These are phyloP conservation scores for Elaphomyces granulatus DNA, from an alignment of 495 filamentous ascomycete species.

Conservation along the genomic window DNA sequence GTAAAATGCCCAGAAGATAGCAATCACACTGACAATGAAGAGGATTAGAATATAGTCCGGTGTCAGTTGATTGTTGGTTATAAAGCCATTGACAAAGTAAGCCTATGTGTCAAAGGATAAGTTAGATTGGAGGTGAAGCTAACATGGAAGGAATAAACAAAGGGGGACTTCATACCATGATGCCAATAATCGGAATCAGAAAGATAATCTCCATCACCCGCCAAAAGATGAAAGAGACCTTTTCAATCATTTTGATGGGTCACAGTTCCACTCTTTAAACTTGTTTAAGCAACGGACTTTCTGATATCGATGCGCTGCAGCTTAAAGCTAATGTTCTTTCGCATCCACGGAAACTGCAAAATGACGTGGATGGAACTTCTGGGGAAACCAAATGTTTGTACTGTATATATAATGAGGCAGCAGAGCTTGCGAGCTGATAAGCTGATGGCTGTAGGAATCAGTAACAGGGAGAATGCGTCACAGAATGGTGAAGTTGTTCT, in stretches of 20 bases:
- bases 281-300: neutral
- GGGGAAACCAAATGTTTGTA: no score
- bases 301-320: no score
- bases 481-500: no score
- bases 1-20: constrained; percentile 60
- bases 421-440: no score
- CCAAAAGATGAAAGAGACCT: constrained; percentile 72
- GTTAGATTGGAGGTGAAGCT: no score
- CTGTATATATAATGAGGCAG: no score
- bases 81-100: constrained; percentile 69
- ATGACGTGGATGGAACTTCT: no score
- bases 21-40: constrained; percentile 80
- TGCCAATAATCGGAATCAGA: constrained; percentile 76
- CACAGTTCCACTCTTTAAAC: neutral
- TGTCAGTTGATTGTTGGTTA: constrained; percentile 54
- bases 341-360: neutral
- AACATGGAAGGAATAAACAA: no score
- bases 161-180: constrained; percentile 40
- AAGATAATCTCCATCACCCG: constrained; percentile 71
- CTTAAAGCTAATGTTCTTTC: no score
- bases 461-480: no score
- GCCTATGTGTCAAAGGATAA: constrained; percentile 30
- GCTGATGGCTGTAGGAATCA: no score
- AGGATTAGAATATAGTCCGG: constrained; percentile 71
- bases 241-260: constrained; percentile 50